Conservation (phyloP, 768 basidiomycete genomes). For the Amanita rimosa region DNA sequence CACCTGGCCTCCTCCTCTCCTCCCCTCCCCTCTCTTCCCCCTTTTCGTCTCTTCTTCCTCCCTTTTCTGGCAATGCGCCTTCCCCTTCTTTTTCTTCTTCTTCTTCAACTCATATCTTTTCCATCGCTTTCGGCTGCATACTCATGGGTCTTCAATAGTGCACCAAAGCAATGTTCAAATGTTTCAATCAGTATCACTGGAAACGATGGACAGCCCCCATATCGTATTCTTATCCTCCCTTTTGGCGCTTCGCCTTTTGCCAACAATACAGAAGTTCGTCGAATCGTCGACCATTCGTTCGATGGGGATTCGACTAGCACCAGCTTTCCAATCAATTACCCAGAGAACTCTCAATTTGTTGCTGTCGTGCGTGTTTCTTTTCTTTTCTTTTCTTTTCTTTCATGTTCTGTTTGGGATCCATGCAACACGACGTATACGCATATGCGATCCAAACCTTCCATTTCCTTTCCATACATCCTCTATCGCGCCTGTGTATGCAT, state of each 20-base stretch:
- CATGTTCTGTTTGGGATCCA: not conserved
- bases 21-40: not conserved
- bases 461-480: not conserved
- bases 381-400: not conserved
- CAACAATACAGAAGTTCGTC: conserved; percentile 53
- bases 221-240: conserved; percentile 55
- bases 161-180: conserved; percentile 57
- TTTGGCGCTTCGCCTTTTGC: conserved; percentile 50
- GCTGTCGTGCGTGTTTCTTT: conserved; percentile 43
- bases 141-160: conserved; percentile 30
- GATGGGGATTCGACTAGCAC: conserved; percentile 24
- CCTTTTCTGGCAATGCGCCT: conserved; percentile 5
- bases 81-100: conserved; percentile 9
- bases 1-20: not conserved
- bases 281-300: conserved; percentile 46
- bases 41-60: conserved; percentile 4
- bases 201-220: conserved; percentile 49
- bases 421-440: not conserved
- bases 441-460: not conserved
- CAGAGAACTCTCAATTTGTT: conserved; percentile 61
- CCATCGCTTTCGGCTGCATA: conserved; percentile 25
- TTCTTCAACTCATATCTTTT: conserved; percentile 16
- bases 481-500: not conserved
- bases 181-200: conserved; percentile 51
- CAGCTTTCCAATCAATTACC: conserved; percentile 52